Conservation (phyloP, 768 basidiomycete genomes). For the Lentinula aciculospora region DNA sequence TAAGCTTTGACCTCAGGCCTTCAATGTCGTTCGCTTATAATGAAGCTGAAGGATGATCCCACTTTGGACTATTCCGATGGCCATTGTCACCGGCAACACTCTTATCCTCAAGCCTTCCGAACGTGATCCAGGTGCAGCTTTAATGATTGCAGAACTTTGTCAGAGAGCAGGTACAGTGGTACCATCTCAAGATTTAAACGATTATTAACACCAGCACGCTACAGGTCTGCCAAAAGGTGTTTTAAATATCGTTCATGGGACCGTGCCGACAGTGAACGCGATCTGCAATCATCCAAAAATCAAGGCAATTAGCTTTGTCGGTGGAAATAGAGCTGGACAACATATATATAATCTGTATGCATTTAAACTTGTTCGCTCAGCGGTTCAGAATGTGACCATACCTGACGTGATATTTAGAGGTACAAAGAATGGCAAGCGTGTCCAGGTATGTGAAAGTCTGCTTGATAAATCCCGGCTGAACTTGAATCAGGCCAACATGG, state of each 20-base stretch:
- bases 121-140: constrained; percentile 92
- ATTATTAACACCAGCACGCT: neutral
- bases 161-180: constrained; percentile 63
- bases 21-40: neutral
- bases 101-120: constrained; percentile 94
- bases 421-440: constrained; percentile 82
- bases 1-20: constrained; percentile 29
- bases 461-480: neutral
- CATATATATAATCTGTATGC: constrained; percentile 85
- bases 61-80: constrained; percentile 92
- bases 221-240: constrained; percentile 29
- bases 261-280: constrained; percentile 83
- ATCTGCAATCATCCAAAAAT: constrained; percentile 91
- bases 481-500: constrained; percentile 66
- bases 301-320: constrained; percentile 95
- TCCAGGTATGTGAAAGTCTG: constrained; percentile 43
- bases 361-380: too few species aligned
- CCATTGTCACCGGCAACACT: constrained; percentile 89
- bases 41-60: constrained; percentile 75
- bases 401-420: constrained; percentile 42
- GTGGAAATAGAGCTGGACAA: constrained; percentile 86
- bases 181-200: neutral
- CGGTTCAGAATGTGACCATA: constrained; percentile 1
- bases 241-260: constrained; percentile 88
- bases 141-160: constrained; percentile 96